Conservation (phyloP, 129 eudicot species). For the Escallonia rubra region DNA sequence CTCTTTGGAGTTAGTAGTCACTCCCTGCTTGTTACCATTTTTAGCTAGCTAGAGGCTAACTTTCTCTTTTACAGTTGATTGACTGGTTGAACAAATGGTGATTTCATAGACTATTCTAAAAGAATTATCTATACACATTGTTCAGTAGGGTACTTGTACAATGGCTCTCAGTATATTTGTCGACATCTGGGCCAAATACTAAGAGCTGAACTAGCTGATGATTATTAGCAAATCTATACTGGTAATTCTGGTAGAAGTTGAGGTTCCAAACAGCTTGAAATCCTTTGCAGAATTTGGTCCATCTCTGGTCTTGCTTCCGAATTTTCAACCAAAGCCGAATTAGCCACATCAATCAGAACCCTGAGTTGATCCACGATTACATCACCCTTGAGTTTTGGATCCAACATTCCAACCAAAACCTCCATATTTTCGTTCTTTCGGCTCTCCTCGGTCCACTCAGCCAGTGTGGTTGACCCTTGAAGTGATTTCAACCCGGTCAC, state of each 20-base stretch:
- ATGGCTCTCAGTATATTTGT: not conserved
- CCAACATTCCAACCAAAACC: slow-evolving; percentile 48
- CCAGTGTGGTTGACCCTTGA: slow-evolving; percentile 60
- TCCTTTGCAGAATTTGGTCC: slow-evolving; percentile 46
- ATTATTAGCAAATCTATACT: slow-evolving; percentile 11
- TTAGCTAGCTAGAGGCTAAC: too few species aligned
- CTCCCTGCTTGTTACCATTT: too few species aligned
- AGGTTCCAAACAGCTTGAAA: slow-evolving; percentile 41
- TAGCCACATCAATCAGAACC: slow-evolving; percentile 48
- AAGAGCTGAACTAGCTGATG: not conserved
- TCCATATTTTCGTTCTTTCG: slow-evolving; percentile 47
- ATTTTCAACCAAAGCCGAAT: slow-evolving; percentile 50
- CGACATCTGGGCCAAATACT: not conserved
- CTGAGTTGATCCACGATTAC: slow-evolving; percentile 51
- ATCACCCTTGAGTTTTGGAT: slow-evolving; percentile 51
- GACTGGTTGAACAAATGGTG: not conserved
- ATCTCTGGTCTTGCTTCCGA: slow-evolving; percentile 66
- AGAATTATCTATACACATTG: slow-evolving; percentile 5
- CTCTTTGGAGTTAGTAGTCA: too few species aligned
- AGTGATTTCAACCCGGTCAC: slow-evolving; percentile 61
- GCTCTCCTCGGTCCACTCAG: slow-evolving; percentile 62
- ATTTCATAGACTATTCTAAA: not conserved
- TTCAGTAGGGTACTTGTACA: not conserved
- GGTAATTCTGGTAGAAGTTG: slow-evolving; percentile 37
- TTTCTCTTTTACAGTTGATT: not conserved